Conservation (phyloP, 768 basidiomycete genomes). For the Rhizopogon roseolus region DNA sequence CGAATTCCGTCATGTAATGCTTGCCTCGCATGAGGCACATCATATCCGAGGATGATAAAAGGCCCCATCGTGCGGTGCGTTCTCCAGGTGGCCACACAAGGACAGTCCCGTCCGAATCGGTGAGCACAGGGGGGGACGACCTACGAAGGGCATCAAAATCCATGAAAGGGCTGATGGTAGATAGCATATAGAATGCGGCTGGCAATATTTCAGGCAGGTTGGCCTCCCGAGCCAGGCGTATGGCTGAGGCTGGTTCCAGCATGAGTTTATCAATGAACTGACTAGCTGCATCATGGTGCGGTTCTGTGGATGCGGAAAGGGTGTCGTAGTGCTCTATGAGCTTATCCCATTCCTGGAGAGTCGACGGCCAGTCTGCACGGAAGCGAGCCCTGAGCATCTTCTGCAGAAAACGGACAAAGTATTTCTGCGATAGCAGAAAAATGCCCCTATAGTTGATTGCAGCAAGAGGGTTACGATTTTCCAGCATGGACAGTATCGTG, state of each 20-base stretch:
- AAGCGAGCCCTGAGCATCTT: conserved; percentile 26
- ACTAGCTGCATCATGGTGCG: background rate
- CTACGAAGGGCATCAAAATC: conserved; percentile 11
- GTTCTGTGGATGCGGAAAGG: background rate
- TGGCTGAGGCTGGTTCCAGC: conserved; percentile 24
- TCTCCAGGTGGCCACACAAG: background rate
- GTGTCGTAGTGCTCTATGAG: background rate
- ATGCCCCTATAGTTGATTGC: conserved; percentile 13
- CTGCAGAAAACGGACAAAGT: conserved; percentile 29
- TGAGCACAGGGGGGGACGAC: background rate
- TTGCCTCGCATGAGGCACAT: background rate
- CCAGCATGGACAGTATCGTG: background rate
- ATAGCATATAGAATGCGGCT: conserved; percentile 46
- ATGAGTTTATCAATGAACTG: conserved; percentile 1
- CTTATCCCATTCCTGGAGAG: conserved; percentile 19
- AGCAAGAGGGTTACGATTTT: background rate
- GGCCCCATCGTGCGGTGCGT: background rate
- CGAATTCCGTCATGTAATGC: background rate
- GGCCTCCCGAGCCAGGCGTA: conserved; percentile 38
- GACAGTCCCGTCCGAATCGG: background rate
- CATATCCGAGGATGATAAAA: background rate
- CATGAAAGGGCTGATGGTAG: conserved; percentile 16
- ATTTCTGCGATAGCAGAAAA: conserved; percentile 31
- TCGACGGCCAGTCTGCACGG: conserved; percentile 30
- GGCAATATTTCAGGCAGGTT: conserved; percentile 38